Evolutionary conservation across 2,329 filamentous ascomycete genomes (phyloP), one percentile per base, ranked within the genome.

Genomic region (Capronia coronata): DNA sequence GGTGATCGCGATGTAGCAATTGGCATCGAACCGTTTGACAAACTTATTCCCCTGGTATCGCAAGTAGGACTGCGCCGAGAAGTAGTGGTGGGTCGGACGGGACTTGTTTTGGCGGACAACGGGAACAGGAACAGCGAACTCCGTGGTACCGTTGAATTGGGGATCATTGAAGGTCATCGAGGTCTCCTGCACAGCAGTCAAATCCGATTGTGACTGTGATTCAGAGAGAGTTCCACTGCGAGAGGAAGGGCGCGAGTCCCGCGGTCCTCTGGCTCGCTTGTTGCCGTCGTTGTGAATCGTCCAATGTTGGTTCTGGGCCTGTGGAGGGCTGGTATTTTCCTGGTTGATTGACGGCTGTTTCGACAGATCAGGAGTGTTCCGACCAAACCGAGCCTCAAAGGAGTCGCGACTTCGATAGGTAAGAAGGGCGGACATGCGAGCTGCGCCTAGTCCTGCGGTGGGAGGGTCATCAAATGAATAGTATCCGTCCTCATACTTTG

Each of bases 1-100:
- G 3, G 93, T 97, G 68, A 98, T 96, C 59, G 93, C 90, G 60
- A 98, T 97, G 72, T 98, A 98, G 72, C 93, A 98, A 68, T 98
- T 98, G 62, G 89, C 87, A 68, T 98, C 93, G 67, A 97, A 98
- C 8, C 93, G 86, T 67, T 87, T 89, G 61, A 97, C 93, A 62
- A 98, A 98, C 68, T 98, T 98, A 61, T 84, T 80, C 48, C 89
- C 91, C 69, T 98, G 93, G 68, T 98, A 98, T 16, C 93, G 86
- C 37, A 98, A 79, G 68, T 98, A 98, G 0, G 90, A 96, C 67
- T 98, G 93, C 0, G 93, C 93, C 0, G 93, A 97, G 70, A 97
- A 98, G 69, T 96, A 96, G n/a, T 87, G 93, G 6, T 83, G 82
- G 65, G 70, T 51, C 59, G 59, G 44, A 49, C 58, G 22, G 55